Evolutionary conservation across 805 yeast species (phyloP).

Genomic region (Cyberlindnera xylosilytica): DNA sequence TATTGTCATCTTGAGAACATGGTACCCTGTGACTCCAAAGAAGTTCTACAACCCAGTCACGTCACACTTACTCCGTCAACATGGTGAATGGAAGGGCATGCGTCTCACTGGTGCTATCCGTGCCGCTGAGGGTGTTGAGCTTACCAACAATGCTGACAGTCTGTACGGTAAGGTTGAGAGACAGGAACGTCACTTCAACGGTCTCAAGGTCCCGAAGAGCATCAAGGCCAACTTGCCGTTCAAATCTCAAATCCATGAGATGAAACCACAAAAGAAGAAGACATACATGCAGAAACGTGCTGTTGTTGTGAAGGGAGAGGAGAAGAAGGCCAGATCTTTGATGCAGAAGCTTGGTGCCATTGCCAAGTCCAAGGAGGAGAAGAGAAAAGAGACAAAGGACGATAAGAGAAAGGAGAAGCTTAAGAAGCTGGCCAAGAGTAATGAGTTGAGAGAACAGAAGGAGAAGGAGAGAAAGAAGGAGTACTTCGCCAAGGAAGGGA

Average conservation of each 20-base stretch:
- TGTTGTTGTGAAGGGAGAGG: constrained; percentile 88
- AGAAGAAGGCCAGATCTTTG: constrained; percentile 86
- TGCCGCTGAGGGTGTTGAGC: constrained; percentile 62
- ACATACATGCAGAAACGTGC: constrained; percentile 90
- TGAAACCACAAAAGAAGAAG: constrained; percentile 83
- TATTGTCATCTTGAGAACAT: constrained; percentile 83
- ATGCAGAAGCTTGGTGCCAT: constrained; percentile 84
- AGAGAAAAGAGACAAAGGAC: constrained; percentile 67
- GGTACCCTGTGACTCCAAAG: constrained; percentile 94
- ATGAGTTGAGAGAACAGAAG: constrained; percentile 66
- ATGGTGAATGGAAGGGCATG: constrained; percentile 94
- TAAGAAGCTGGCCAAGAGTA: constrained; percentile 72
- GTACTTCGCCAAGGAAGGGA: constrained; percentile 69
- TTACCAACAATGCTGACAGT: constrained; percentile 56
- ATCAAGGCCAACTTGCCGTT: constrained; percentile 80
- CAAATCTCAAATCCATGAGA: constrained; percentile 82
- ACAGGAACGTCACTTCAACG: constrained; percentile 78
- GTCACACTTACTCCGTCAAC: constrained; percentile 72
- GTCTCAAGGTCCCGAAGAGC: constrained; percentile 80
- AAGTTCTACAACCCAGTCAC: constrained; percentile 95
- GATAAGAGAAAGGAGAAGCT: constrained; percentile 73
- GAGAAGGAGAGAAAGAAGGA: constrained; percentile 86
- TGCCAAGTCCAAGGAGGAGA: constrained; percentile 79
- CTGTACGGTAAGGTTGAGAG: constrained; percentile 75
- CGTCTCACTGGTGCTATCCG: constrained; percentile 91